Evolutionary conservation across 23 red algal species (phyloP).

Genomic region (Gracilariopsis chorda): DNA sequence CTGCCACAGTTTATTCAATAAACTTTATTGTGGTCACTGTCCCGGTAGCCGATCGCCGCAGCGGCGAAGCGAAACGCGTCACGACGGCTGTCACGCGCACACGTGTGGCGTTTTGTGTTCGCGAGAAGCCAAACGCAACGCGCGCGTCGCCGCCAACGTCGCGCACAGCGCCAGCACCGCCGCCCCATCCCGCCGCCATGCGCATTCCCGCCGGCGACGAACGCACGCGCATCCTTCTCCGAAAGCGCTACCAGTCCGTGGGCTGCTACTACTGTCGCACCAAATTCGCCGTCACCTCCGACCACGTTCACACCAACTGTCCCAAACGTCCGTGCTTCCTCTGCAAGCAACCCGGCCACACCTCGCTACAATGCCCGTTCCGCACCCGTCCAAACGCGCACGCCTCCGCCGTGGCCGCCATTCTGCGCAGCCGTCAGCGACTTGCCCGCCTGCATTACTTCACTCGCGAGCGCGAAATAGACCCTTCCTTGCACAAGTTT

Average conservation of each 20-base stretch:
- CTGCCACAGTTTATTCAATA: too few species aligned
- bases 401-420: background rate
- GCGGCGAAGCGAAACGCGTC: too few species aligned
- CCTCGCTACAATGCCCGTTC: slow-evolving; percentile 47
- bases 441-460: background rate
- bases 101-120: too few species aligned
- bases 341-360: slow-evolving; percentile 63
- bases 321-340: slow-evolving; percentile 73
- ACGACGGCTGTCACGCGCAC: too few species aligned
- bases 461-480: slow-evolving; percentile 27
- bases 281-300: background rate
- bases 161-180: background rate
- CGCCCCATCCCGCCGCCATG: background rate
- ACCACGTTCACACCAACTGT: slow-evolving; percentile 62
- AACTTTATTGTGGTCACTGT: too few species aligned
- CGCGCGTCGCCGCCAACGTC: background rate
- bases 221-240: background rate
- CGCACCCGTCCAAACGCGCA: slow-evolving; percentile 45
- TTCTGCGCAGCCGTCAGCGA: background rate
- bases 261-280: slow-evolving; percentile 61
- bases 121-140: too few species aligned
- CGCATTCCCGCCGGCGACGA: slow-evolving; percentile 23
- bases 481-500: background rate
- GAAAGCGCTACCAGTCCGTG: slow-evolving; percentile 23
- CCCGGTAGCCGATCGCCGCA: too few species aligned